Base-by-base conservation (phyloP, 148 eudicot genomes). In the Chenopodium suecicum region DNA sequence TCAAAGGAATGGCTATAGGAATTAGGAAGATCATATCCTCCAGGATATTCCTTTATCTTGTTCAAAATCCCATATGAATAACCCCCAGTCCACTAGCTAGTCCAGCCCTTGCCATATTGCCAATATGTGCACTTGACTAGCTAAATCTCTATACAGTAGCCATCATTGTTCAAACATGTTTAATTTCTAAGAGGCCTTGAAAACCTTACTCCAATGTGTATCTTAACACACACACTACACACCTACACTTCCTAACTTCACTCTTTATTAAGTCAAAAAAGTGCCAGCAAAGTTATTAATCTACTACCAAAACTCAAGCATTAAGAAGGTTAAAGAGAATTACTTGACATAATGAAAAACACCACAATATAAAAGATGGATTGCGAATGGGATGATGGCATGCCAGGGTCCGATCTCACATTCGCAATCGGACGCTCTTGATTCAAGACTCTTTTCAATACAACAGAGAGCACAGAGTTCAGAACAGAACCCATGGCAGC, bases 371-470 rank as follows among this genome's bases (percentile, higher is more conserved):
- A 96, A 79, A 88, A 91, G 85, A 96, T 86, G 81, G 97, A 89
- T 52, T 96, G 99, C 2, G 98, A 95, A 82, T 94, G 99, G 23
- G 98, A 89, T 41, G 99, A 96, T 31, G 98, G 99, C 99, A 96
- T 96, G 80, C 99, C 99, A 37, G 97, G 95, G 79, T 88, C 99
- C 0, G 94, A 83, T 85, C 92, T 90, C 79, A 82, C 56, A 58
- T 76, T 85, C 70, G 91, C 83, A 83, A 73, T 64, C 22, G 99
- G 99, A 19, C 98, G 90, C 76, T 91, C 94, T 86, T 96, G 98
- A 88, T 94, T 94, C 76, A 96, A 86, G 76, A 91, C 70, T 75
- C 80, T 79, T 86, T 94, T 94, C 81, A 94, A 81, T 52, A 74
- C 11, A 69, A 82, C 77, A 14, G 94, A 92, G 48, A 92, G 84